Conservation (phyloP, 306 rosid species). For the Lathyrus tuberosus region DNA sequence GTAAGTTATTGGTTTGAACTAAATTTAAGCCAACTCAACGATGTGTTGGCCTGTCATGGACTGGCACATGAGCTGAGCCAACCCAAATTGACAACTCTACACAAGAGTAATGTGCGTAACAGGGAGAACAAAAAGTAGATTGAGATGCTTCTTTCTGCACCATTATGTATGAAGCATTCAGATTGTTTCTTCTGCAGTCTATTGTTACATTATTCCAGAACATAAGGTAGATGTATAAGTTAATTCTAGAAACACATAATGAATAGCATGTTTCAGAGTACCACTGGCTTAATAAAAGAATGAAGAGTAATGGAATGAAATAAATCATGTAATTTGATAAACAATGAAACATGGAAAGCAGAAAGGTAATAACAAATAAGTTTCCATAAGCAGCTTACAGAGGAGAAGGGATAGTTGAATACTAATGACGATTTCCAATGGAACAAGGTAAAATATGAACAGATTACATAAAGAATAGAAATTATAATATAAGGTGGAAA, state of each 20-base stretch:
- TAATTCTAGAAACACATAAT: neutral
- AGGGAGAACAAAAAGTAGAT: neutral
- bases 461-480: neutral
- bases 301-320: neutral
- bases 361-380: constrained; percentile 3
- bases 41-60: neutral
- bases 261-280: neutral
- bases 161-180: neutral
- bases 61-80: too few relatives aligned
- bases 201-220: neutral
- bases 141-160: neutral
- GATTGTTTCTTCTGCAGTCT: too few relatives aligned
- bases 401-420: constrained; percentile 49
- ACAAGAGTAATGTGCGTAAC: neutral
- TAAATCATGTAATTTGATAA: neutral
- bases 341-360: neutral
- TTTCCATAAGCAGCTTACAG: constrained; percentile 9
- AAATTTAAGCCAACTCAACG: neutral
- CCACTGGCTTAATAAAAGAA: neutral
- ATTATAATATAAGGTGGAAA: too few relatives aligned
- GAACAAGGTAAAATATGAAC: too few relatives aligned
- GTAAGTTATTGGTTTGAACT: neutral
- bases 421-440: too few relatives aligned
- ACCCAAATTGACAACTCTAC: constrained; percentile 3
- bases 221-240: too few relatives aligned